Base-by-base conservation (phyloP, 106 monocot genomes). In the Vanilla planifolia region DNA sequence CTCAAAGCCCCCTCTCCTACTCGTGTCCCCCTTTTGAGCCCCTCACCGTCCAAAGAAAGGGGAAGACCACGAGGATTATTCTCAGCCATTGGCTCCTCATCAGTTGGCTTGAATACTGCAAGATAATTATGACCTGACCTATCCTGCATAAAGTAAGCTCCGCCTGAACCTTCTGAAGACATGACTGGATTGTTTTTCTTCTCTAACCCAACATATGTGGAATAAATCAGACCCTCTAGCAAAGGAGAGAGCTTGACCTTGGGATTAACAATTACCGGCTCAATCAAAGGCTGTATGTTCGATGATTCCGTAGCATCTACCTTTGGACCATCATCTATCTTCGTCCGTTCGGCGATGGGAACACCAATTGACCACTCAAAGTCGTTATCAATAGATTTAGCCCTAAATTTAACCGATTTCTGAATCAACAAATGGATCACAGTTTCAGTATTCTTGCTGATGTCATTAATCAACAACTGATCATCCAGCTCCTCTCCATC, bases 41-140 rank as follows among this genome's bases (percentile, higher is more conserved):
- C 84, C 70, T 84, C 79, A 28, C 84, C 79, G 45, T 84, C 79
- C 4, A 43, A 8, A 8, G 79, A 72, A 42, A 79, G 39, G 3
- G 84, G 79, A n/a, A 84, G 75, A 1, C 84, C 84, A 21, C 72
- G 74, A 17, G 84, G 84, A 67, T 84, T 84, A 60, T 78, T 84
- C 57, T 61, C 63, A 17, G 84, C 84, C 84, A 79, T 72, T 6
- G 84, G 84, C 35, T 84, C 84, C 66, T 84, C 84, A 58, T 85
- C 85, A 14, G 43, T 62, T 1, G 85, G 85, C 69, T 85, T 85
- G 46, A 85, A 85, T 11, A 85, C 85, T 4, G 70, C 66, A 42
- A 77, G 53, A 58, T 72, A 59, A 20, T 73, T 77, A 2, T 17
- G 20, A 19, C 80, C 85, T 3, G 66, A 60, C 28, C 2, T 56